Evolutionary conservation across 2,329 filamentous ascomycete genomes (phyloP), one percentile per base, ranked within the genome.

Genomic region (Clarireedia paspali): DNA sequence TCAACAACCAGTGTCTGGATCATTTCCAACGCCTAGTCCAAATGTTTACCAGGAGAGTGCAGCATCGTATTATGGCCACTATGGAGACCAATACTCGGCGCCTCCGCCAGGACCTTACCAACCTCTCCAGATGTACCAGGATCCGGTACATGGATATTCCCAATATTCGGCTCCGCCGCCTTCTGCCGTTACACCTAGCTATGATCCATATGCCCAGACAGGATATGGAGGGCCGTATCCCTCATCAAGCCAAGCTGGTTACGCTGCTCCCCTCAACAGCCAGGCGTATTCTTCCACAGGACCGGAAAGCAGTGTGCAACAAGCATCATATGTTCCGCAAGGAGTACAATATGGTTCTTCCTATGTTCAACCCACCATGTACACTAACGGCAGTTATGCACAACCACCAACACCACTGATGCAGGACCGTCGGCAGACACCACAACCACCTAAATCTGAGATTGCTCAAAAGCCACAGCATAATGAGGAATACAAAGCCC

Each of bases 401-500:
- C 40, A 39, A 30, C 20, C 30, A 0, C 36, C 38, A 27, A n/a
- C 50, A 4, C 23, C 38, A 12, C 36, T 24, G 17, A 5, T 27
- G 26, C 38, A 46, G 6, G 59, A 60, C 38, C 45, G 61, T 44
- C 66, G 63, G 38, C 46, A 60, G 27, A 47, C 62, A 44, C 66
- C 63, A 40, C 46, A 60, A 49, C 57, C 64, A 46, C 45, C 62
- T 38, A 66, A 63, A 40, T 44, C 61, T 23, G 30, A 26, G 23
- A 34, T 26, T 48, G 47, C 56, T 36, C 24, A 49, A 7, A 14
- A 20, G 48, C 57, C 64, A 30, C 70, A 68, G 39, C 64, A 73
- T 66, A 72, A 72, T 61, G 74, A 73, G 53, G 71, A 70, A 30
- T 76, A 80, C 59, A 70, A 74, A 57, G 58, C 64, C 17, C 77